Evolutionary conservation across 1,284 basidiomycete genomes (phyloP).

Genomic region (Hymenochaete sp.): DNA sequence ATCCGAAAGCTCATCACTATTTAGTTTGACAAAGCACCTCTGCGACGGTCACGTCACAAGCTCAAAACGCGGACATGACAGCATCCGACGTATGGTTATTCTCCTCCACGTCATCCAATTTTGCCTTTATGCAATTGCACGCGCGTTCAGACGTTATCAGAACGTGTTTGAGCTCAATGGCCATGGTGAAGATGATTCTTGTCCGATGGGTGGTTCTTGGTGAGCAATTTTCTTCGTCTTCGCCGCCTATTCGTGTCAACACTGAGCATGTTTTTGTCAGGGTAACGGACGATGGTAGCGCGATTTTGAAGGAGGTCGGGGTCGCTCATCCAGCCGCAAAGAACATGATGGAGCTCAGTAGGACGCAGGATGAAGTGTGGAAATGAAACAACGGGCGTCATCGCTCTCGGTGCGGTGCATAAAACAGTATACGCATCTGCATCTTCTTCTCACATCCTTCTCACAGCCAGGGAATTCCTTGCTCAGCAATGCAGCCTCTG

Average conservation of each 20-base stretch:
- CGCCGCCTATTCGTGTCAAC: background rate
- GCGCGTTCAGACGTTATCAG: conserved; percentile 98
- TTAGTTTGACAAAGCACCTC: conserved; percentile 83
- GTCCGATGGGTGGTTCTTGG: conserved; percentile 98
- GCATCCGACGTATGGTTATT: conserved; percentile 75
- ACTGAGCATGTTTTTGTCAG: conserved; percentile 31
- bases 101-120: conserved; percentile 11
- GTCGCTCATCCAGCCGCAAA: conserved; percentile 98
- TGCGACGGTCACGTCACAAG: conserved; percentile 92
- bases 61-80: conserved; percentile 94
- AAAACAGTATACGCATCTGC: background rate
- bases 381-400: conserved; percentile 95
- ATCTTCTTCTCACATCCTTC: background rate
- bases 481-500: conserved; percentile 85
- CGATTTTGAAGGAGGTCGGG: conserved; percentile 95
- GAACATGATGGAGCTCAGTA: conserved; percentile 97
- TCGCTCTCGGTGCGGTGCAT: conserved; percentile 82
- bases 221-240: conserved; percentile 34
- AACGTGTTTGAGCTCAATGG: conserved; percentile 94
- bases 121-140: conserved; percentile 35
- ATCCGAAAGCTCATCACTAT: background rate
- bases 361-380: conserved; percentile 99
- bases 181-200: conserved; percentile 99
- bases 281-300: conserved; percentile 96
- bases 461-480: conserved; percentile 94